These are phyloP conservation scores for Porogramme epimiltina DNA, from an alignment of 1,284 basidiomycete genomes.

Conservation along the genomic window DNA sequence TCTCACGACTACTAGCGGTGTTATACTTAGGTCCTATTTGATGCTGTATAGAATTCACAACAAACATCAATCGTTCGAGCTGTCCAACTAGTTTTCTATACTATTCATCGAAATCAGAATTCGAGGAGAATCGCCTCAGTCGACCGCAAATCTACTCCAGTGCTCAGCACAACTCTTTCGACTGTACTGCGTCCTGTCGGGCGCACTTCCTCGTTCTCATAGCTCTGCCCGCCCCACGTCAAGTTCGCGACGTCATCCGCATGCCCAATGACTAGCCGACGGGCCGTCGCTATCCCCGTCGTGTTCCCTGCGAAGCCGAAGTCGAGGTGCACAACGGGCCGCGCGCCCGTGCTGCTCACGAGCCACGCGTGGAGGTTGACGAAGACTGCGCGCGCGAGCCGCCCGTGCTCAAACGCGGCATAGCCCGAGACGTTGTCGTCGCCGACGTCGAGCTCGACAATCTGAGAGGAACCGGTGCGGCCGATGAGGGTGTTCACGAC, in stretches of 20 bases:
- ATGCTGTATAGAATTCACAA: too few relatives aligned
- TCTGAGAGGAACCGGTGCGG: conserved; percentile 37
- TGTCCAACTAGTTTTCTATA: too few relatives aligned
- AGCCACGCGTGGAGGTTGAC: conserved; percentile 60
- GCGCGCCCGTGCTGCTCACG: conserved; percentile 32
- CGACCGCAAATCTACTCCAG: conserved; percentile 55
- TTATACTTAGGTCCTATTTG: too few relatives aligned
- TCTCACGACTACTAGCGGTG: too few relatives aligned
- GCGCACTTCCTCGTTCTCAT: conserved; percentile 54
- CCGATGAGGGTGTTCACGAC: conserved; percentile 48
- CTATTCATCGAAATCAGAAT: conserved; percentile 2
- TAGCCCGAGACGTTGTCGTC: conserved; percentile 59
- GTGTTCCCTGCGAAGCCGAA: conserved; percentile 31
- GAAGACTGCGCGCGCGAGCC: conserved; percentile 52
- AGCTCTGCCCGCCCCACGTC: conserved; percentile 67
- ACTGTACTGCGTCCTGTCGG: conserved; percentile 42
- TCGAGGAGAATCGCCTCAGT: conserved; percentile 54
- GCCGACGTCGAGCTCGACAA: conserved; percentile 57
- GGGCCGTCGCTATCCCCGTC: conserved; percentile 4
- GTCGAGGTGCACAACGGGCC: conserved; percentile 46
- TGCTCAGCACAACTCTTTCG: conserved; percentile 37
- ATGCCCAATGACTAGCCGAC: conserved; percentile 39
- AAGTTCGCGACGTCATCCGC: conserved; percentile 58
- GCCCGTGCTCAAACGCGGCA: conserved; percentile 54
- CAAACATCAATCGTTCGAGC: too few relatives aligned